phyloP scores from a whole-genome alignment of 2,329 filamentous ascomycete genomes.

The Aspergillus piperis region DNA sequence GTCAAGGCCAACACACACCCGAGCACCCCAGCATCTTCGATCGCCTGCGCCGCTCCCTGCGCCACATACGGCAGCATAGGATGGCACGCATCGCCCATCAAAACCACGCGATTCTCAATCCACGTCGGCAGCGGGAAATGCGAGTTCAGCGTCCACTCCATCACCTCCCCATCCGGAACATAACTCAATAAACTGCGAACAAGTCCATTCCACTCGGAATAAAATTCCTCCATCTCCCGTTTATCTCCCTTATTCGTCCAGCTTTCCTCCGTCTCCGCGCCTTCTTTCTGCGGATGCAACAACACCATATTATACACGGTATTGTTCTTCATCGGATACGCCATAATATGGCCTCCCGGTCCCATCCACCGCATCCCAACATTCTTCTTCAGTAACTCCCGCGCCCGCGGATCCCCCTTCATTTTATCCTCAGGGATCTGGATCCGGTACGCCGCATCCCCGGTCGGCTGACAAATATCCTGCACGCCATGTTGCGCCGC shows the following conservation, averaged over 20 bases:
- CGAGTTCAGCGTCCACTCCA: constrained; percentile 6
- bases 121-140: constrained; percentile 4
- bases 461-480: constrained; percentile 1
- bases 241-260: constrained; percentile 5
- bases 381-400: neutral
- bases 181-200: neutral
- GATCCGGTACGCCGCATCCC: constrained; percentile 1
- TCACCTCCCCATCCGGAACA: constrained; percentile 3
- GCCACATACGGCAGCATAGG: constrained; percentile 10
- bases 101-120: neutral
- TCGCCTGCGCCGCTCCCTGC: constrained; percentile 5
- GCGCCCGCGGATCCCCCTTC: constrained; percentile 2
- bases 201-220: neutral
- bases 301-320: constrained; percentile 4
- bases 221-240: constrained; percentile 1
- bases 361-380: constrained; percentile 3
- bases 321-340: constrained; percentile 4
- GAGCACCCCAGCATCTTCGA: constrained; percentile 8
- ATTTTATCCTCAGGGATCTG: neutral
- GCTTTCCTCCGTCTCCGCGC: neutral
- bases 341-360: constrained; percentile 3
- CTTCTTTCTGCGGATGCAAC: constrained; percentile 1
- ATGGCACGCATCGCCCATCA: constrained; percentile 9
- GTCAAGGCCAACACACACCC: neutral
- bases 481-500: neutral